Evolutionary conservation across 192 early-diverging fungal species (phyloP).

Genomic region (Pilobolus umbonatus): DNA sequence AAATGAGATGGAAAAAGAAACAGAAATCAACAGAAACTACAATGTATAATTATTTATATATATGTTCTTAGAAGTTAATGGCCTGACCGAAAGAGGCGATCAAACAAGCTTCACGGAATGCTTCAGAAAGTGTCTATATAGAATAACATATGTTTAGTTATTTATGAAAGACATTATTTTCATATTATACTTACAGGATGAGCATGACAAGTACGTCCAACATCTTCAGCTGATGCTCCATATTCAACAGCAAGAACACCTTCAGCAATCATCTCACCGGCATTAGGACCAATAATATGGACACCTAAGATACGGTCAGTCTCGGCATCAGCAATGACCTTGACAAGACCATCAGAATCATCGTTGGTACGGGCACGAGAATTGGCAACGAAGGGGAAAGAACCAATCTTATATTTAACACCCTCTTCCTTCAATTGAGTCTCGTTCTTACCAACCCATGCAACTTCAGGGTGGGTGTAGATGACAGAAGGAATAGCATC

Average conservation of each 20-base stretch:
- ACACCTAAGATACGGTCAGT: slow-evolving; percentile 95
- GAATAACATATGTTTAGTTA: slow-evolving; percentile 1
- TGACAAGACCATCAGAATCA: slow-evolving; percentile 91
- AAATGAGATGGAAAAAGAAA: too few relatives aligned
- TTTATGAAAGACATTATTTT: neutral
- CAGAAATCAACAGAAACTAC: too few relatives aligned
- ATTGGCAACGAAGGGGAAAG: slow-evolving; percentile 96
- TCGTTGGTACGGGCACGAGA: slow-evolving; percentile 96
- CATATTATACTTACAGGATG: slow-evolving; percentile 59
- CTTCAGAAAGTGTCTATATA: slow-evolving; percentile 81
- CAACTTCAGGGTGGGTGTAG: slow-evolving; percentile 98
- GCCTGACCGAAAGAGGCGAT: slow-evolving; percentile 76
- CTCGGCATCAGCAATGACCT: slow-evolving; percentile 94
- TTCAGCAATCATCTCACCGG: slow-evolving; percentile 99
- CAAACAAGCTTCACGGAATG: slow-evolving; percentile 98
- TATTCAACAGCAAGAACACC: slow-evolving; percentile 97
- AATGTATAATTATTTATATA: slow-evolving; percentile 1
- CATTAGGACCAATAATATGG: slow-evolving; percentile 98
- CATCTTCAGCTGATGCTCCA: slow-evolving; percentile 95
- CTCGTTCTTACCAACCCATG: slow-evolving; percentile 98
- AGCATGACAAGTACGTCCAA: slow-evolving; percentile 96
- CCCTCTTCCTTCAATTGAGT: slow-evolving; percentile 85
- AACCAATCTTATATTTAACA: slow-evolving; percentile 84
- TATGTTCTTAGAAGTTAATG: slow-evolving; percentile 66
- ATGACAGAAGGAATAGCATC: slow-evolving; percentile 96